phyloP scores from a whole-genome alignment of 2,329 filamentous ascomycete species.

The Xylaria arbuscula region DNA sequence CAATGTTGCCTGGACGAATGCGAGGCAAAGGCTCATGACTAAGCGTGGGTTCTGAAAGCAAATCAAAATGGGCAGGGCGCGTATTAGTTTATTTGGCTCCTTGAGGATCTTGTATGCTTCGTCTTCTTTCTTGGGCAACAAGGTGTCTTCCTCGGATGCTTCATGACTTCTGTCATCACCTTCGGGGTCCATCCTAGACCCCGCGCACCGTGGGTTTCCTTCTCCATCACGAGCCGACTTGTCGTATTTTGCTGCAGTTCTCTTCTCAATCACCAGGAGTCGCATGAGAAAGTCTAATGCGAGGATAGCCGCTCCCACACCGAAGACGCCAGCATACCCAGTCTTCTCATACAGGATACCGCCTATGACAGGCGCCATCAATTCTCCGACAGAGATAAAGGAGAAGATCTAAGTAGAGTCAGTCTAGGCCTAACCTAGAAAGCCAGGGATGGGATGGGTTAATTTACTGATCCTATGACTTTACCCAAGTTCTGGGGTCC shows the following conservation, averaged over 20 bases:
- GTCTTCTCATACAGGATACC: constrained; percentile 69
- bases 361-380: constrained; percentile 68
- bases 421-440: neutral
- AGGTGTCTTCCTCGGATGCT: constrained; percentile 52
- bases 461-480: constrained; percentile 64
- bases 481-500: constrained; percentile 65
- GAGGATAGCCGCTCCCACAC: constrained; percentile 64
- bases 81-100: constrained; percentile 54
- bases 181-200: constrained; percentile 30
- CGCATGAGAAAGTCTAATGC: constrained; percentile 70
- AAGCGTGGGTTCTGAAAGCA: constrained; percentile 55
- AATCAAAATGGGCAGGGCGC: constrained; percentile 60
- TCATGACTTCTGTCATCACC: constrained; percentile 41
- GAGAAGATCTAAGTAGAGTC: constrained; percentile 60
- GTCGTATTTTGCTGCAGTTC: constrained; percentile 61
- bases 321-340: constrained; percentile 69
- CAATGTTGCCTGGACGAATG: constrained; percentile 57
- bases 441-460: neutral
- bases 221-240: constrained; percentile 40
- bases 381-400: constrained; percentile 66
- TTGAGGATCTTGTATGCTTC: constrained; percentile 56
- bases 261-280: constrained; percentile 71
- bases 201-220: constrained; percentile 35
- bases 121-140: constrained; percentile 53
- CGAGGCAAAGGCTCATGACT: constrained; percentile 53